These are phyloP conservation scores for Agarophyton chilense DNA, from an alignment of 23 red algal species.

Conservation along the genomic window DNA sequence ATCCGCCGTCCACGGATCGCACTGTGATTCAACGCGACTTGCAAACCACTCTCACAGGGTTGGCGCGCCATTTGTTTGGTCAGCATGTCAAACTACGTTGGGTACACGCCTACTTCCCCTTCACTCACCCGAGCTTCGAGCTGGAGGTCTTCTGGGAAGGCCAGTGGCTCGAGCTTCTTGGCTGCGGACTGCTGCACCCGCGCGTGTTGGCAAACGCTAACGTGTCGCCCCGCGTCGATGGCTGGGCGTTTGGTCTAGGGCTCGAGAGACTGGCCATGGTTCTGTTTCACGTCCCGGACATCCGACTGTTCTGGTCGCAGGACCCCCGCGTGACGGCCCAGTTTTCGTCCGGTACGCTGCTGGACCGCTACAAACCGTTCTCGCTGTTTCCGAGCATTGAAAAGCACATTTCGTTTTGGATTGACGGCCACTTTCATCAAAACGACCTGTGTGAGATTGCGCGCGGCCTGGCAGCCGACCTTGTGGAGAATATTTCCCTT, in stretches of 20 bases:
- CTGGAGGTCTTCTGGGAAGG: slow-evolving; percentile 94
- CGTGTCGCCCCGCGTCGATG: slow-evolving; percentile 30
- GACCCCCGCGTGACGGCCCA: slow-evolving; percentile 83
- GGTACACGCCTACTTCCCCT: slow-evolving; percentile 93
- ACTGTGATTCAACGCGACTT: slow-evolving; percentile 62
- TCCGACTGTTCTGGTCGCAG: slow-evolving; percentile 94
- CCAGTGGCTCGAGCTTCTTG: slow-evolving; percentile 94
- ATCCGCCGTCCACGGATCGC: slow-evolving; percentile 8
- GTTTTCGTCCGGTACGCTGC: slow-evolving; percentile 50
- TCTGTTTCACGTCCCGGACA: slow-evolving; percentile 92
- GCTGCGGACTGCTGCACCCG: slow-evolving; percentile 78
- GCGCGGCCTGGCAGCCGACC: slow-evolving; percentile 73
- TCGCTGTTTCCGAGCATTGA: slow-evolving; percentile 82
- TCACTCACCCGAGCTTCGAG: slow-evolving; percentile 88
- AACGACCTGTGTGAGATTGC: slow-evolving; percentile 92
- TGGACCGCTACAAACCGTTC: slow-evolving; percentile 71
- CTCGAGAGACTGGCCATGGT: slow-evolving; percentile 99
- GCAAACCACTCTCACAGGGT: slow-evolving; percentile 44
- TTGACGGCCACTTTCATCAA: slow-evolving; percentile 76
- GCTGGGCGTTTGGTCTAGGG: slow-evolving; percentile 98
- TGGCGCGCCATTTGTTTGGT: slow-evolving; percentile 83
- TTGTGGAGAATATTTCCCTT: slow-evolving; percentile 82
- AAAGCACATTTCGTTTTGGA: slow-evolving; percentile 95
- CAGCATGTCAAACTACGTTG: slow-evolving; percentile 65
- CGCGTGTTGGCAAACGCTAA: slow-evolving; percentile 73